These are phyloP conservation scores for Calophaca sinica DNA, from an alignment of 306 rosid species.

Conservation along the genomic window DNA sequence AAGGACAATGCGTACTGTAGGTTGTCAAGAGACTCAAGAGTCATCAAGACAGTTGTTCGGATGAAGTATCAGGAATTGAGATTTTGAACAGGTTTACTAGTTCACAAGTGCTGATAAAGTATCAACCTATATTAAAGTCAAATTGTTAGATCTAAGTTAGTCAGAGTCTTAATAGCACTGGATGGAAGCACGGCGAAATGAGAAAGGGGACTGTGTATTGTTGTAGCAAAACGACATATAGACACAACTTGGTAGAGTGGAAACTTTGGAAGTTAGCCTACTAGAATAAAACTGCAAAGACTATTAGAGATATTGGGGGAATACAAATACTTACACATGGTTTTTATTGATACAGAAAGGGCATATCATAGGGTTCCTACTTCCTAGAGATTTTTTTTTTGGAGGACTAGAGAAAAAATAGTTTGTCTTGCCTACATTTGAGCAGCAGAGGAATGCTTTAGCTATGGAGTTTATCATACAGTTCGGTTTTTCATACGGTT, in stretches of 20 bases:
- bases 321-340: not conserved
- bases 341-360: not conserved
- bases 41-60: too few relatives aligned
- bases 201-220: constrained; percentile 7
- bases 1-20: not conserved
- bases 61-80: too few relatives aligned
- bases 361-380: not conserved
- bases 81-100: not conserved
- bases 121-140: not conserved
- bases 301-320: not conserved
- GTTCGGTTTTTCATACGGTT: too few relatives aligned
- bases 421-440: not conserved
- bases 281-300: not conserved
- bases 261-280: not conserved
- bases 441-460: too few relatives aligned
- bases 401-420: not conserved
- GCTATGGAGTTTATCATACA: too few relatives aligned
- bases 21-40: constrained; percentile 23
- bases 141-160: not conserved
- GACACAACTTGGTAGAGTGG: not conserved
- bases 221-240: not conserved
- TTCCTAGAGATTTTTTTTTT: not conserved
- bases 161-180: not conserved
- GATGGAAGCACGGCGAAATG: not conserved
- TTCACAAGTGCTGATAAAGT: not conserved